Evolutionary conservation across 345 rosid genomes (phyloP).

Genomic region (Eucalyptus pauciflora): DNA sequence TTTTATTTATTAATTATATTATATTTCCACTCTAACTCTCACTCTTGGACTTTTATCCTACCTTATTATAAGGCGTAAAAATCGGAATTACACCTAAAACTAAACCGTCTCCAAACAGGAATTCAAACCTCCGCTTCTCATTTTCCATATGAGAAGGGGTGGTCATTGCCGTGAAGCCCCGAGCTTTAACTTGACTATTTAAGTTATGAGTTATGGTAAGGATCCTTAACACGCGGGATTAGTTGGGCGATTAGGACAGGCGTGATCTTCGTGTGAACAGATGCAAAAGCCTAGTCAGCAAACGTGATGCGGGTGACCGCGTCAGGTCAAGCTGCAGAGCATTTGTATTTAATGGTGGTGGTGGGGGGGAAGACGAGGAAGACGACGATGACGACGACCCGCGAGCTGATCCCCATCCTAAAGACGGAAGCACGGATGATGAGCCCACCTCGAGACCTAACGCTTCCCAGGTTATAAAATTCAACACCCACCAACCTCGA

Average conservation of each 20-base stretch:
- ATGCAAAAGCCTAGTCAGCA: not conserved
- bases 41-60: rapidly evolving
- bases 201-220: too few species aligned
- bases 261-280: not conserved
- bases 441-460: not conserved
- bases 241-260: not conserved
- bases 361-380: rapidly evolving
- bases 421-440: not conserved
- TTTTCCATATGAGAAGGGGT: rapidly evolving
- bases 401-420: not conserved
- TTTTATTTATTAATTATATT: too few species aligned
- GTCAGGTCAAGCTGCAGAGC: not conserved
- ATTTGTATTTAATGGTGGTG: not conserved
- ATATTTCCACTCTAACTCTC: rapidly evolving
- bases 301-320: not conserved
- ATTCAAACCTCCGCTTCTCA: too few species aligned
- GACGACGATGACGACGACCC: not conserved
- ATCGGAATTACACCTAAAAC: too few species aligned
- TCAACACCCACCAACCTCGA: not conserved
- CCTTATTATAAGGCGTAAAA: rapidly evolving
- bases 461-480: not conserved
- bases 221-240: not conserved
- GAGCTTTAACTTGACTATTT: not conserved
- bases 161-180: too few species aligned
- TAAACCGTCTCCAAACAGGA: rapidly evolving